phyloP scores from a whole-genome alignment of 176 grass and related monocot genomes.

The Paspalum notatum region DNA sequence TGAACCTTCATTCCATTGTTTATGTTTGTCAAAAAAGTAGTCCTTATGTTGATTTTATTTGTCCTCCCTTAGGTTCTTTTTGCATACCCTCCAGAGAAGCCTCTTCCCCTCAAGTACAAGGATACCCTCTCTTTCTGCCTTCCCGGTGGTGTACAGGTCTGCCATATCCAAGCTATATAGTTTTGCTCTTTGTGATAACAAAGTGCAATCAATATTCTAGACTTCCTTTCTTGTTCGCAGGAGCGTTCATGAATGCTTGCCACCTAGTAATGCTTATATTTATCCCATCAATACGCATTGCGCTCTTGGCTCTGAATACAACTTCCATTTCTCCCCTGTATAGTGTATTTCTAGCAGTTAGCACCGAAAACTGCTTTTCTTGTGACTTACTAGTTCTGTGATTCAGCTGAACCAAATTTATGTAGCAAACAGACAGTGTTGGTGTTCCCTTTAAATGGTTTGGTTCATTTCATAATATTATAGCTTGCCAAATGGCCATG shows the following conservation, averaged over 20 bases:
- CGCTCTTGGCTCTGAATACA: background rate
- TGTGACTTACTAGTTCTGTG: background rate
- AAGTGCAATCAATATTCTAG: conserved; percentile 22
- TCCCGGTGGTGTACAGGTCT: conserved; percentile 95
- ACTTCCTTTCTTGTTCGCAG: conserved; percentile 15
- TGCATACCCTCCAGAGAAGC: conserved; percentile 87
- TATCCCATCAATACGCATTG: conserved; percentile 4
- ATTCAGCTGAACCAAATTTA: background rate
- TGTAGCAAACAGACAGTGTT: background rate
- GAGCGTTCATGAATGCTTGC: background rate
- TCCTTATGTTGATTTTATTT: conserved; percentile 35
- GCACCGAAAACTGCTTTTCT: background rate
- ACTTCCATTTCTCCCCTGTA: background rate
- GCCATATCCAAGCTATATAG: conserved; percentile 13
- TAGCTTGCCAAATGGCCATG: background rate
- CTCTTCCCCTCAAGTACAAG: conserved; percentile 92
- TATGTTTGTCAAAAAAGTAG: background rate
- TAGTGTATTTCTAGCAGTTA: background rate
- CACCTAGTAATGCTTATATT: background rate
- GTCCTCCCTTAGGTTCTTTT: conserved; percentile 76
- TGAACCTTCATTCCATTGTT: background rate
- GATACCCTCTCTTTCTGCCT: conserved; percentile 97
- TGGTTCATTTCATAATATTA: conserved; percentile 34
- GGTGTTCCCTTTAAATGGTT: background rate
- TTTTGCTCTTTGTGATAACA: background rate